Conservation (phyloP, 2,329 filamentous ascomycete genomes). For the Sporothrix phasma region DNA sequence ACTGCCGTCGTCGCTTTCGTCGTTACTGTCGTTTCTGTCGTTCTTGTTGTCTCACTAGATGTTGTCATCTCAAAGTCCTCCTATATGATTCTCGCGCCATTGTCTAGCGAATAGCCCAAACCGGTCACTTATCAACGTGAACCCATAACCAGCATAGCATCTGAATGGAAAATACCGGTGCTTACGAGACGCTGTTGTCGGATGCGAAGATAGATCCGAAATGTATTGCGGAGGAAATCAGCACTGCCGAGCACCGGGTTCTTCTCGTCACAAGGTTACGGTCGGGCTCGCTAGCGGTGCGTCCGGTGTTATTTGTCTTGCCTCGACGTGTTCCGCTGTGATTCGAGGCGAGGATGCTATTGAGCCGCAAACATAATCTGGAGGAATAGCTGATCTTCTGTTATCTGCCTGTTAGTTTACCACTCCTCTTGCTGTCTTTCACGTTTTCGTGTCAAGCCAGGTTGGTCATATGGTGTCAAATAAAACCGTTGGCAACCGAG, state of each 20-base stretch:
- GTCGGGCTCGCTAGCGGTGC: background rate
- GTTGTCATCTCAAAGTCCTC: too few relatives aligned
- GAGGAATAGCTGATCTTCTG: constrained; percentile 12
- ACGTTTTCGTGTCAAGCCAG: too few relatives aligned
- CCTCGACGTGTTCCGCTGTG: constrained; percentile 5
- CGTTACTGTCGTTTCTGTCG: background rate
- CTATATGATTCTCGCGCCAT: too few relatives aligned
- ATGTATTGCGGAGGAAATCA: background rate
- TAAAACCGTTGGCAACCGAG: too few relatives aligned
- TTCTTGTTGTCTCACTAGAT: too few relatives aligned
- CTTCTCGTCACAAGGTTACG: background rate
- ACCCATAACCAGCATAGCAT: background rate
- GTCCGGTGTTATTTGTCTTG: background rate
- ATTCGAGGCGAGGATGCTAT: background rate
- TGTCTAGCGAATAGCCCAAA: too few relatives aligned
- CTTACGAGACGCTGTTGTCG: background rate
- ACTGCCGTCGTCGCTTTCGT: too few relatives aligned
- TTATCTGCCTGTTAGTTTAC: background rate
- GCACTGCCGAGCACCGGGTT: background rate
- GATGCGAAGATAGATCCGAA: background rate
- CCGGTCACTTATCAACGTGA: too few relatives aligned
- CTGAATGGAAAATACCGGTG: background rate
- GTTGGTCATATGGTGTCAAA: background rate
- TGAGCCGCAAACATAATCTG: background rate
- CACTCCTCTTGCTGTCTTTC: background rate